Evolutionary conservation across 345 rosid species (phyloP), one percentile per base, ranked within the genome.

Genomic region (Microthlaspi erraticum): DNA sequence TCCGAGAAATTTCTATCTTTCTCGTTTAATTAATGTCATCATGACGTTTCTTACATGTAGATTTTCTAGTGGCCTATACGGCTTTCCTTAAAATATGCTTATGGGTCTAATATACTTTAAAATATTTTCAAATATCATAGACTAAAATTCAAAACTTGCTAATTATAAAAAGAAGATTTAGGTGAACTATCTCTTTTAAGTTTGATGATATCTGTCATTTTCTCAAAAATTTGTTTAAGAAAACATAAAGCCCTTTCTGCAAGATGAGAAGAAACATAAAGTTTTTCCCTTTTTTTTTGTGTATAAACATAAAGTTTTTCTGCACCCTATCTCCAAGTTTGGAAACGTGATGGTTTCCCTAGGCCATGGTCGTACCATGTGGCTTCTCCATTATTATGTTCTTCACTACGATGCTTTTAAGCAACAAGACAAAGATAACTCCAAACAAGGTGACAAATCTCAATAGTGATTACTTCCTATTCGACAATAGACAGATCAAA

Each of bases 401-500:
- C 19, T 43, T 60, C 49, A 23, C 3, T 68, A 46, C 31, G 56
- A 60, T 75, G 78, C 78, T 63, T 75, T 69, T 63, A 64, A 60
- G 75, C 75, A 76, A 69, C 23, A 63, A 69, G 75, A 76, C 79
- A 76, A 76, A 70, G 60, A 39, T 62, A 63, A 75, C 71, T 49
- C 60, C 10, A 56, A 57, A 76, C 65, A 70, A 76, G 59, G 71
- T 63, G 75, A 76, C 79, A 76, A 76, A 76, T 61, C 71, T 61
- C 60, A 48, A 48, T 54, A 69, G 71, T 68, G 70, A 62, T 76
- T 76, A 76, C 71, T 63, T 76, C 71, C 70, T 68, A 76, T 69
- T 70, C 66, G 79, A 76, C 78, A 75, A 75, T 59, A 68, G 69
- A 75, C 78, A 75, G 74, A 68, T 75, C 78, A 54, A 75, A 75